A percentile compares a stretch with the other conserved stretches of the same genome.
These are phyloP conservation scores for Diaporthe ampelina DNA, from an alignment of 2,329 filamentous ascomycete genomes.

Conservation along the genomic window DNA sequence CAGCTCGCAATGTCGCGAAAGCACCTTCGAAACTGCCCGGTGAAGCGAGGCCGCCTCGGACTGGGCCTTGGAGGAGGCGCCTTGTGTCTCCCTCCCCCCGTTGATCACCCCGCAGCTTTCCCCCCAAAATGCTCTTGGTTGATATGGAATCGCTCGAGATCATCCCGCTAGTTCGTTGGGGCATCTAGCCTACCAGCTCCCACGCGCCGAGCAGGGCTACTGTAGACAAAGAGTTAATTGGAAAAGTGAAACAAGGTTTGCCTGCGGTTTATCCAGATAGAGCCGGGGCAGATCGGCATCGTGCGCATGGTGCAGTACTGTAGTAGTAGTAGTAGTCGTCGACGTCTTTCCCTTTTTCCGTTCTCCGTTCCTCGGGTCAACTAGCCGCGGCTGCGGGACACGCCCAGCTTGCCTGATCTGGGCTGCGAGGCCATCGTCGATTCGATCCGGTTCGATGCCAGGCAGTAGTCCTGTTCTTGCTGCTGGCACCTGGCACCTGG, in stretches of 20 bases:
- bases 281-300: background rate
- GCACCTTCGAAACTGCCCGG: slow-evolving; percentile 21
- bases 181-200: background rate
- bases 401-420: slow-evolving; percentile 26
- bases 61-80: background rate
- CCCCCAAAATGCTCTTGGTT: background rate
- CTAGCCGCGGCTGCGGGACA: slow-evolving; percentile 29
- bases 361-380: slow-evolving; percentile 19
- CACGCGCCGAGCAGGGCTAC: background rate
- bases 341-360: background rate
- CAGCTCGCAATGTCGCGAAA: slow-evolving; percentile 29
- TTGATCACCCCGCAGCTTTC: background rate
- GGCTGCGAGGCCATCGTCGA: slow-evolving; percentile 28
- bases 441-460: slow-evolving; percentile 19
- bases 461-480: background rate
- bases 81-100: background rate
- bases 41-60: slow-evolving; percentile 25
- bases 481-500: too few relatives aligned
- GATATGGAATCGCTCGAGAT: slow-evolving; percentile 23
- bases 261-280: background rate
- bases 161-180: slow-evolving; percentile 28
- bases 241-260: slow-evolving; percentile 20
- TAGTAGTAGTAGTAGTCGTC: too few relatives aligned
- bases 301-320: background rate
- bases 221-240: background rate